Evolutionary conservation across 108 stramenopile genomes (phyloP).

Genomic region (Nitzschia putrida): DNA sequence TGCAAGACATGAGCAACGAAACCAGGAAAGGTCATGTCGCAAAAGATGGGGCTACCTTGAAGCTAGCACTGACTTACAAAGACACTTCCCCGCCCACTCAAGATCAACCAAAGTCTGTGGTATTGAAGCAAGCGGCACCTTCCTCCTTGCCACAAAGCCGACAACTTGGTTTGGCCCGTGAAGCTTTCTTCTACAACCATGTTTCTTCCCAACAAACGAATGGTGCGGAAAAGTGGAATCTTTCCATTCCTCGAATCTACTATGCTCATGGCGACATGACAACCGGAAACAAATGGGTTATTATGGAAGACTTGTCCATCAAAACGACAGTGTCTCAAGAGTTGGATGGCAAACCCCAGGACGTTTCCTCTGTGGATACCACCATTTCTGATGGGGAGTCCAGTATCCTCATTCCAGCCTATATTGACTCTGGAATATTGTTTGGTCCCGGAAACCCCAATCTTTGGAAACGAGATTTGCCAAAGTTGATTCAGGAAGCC

Average conservation of each 20-base stretch:
- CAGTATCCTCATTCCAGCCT: constrained; percentile 5
- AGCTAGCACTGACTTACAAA: background rate
- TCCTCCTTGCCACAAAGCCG: constrained; percentile 28
- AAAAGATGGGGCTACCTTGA: constrained; percentile 36
- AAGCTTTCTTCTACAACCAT: constrained; percentile 55
- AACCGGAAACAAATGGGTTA: constrained; percentile 46
- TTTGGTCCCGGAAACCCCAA: constrained; percentile 53
- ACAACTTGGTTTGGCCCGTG: constrained; percentile 54
- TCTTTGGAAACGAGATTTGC: constrained; percentile 40
- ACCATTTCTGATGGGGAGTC: background rate
- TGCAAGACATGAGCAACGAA: constrained; percentile 39
- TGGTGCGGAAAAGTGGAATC: background rate
- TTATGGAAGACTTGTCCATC: constrained; percentile 52
- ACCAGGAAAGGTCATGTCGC: constrained; percentile 20
- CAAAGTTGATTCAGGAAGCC: background rate
- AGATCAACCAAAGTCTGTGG: constrained; percentile 20
- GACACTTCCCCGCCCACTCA: background rate
- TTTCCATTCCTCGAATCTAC: constrained; percentile 43
- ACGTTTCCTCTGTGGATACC: background rate
- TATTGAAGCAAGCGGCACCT: constrained; percentile 45
- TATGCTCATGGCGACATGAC: constrained; percentile 45
- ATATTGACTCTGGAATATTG: constrained; percentile 43
- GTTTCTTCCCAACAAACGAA: constrained; percentile 19
- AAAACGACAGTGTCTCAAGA: background rate
- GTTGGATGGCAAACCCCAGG: background rate